Percentiles rank a stretch among this genome's conserved stretches.
Conservation (phyloP, 2,329 filamentous ascomycete genomes). For the Orbilia brochopaga region DNA sequence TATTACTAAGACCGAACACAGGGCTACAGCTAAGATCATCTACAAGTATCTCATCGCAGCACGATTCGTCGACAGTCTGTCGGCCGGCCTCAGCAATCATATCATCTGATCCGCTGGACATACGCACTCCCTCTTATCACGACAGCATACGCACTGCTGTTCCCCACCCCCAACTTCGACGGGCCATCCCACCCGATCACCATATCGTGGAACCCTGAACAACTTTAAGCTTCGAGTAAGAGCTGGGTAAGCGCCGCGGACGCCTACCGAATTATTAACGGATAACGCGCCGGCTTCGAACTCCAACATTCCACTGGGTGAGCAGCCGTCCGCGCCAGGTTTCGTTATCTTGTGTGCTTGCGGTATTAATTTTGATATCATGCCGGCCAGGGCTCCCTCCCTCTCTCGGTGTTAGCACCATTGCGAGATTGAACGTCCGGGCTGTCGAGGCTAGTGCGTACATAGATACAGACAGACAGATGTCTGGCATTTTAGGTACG, state of each 20-base stretch:
- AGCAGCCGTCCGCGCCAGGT: background rate
- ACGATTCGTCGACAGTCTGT: background rate
- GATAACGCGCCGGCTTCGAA: conserved; percentile 40
- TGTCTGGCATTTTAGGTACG: too few relatives aligned
- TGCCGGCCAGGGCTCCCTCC: conserved; percentile 29
- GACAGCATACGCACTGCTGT: too few relatives aligned
- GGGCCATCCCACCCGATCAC: background rate
- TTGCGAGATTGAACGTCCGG: too few relatives aligned
- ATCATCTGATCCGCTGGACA: conserved; percentile 2
- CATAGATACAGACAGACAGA: too few relatives aligned
- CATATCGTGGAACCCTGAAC: background rate
- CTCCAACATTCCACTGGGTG: conserved; percentile 35
- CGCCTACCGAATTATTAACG: background rate
- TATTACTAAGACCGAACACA: too few relatives aligned
- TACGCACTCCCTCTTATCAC: too few relatives aligned
- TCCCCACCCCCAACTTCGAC: too few relatives aligned
- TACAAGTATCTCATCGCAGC: background rate
- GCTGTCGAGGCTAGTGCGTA: too few relatives aligned
- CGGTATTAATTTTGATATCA: conserved; percentile 51
- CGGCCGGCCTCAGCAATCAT: too few relatives aligned
- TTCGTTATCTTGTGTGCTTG: conserved; percentile 49
- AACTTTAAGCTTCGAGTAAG: background rate
- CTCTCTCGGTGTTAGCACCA: background rate
- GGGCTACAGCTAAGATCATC: too few relatives aligned
- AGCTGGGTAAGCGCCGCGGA: background rate